phyloP scores from a whole-genome alignment of 345 rosid genomes.

The Noccaea caerulescens region DNA sequence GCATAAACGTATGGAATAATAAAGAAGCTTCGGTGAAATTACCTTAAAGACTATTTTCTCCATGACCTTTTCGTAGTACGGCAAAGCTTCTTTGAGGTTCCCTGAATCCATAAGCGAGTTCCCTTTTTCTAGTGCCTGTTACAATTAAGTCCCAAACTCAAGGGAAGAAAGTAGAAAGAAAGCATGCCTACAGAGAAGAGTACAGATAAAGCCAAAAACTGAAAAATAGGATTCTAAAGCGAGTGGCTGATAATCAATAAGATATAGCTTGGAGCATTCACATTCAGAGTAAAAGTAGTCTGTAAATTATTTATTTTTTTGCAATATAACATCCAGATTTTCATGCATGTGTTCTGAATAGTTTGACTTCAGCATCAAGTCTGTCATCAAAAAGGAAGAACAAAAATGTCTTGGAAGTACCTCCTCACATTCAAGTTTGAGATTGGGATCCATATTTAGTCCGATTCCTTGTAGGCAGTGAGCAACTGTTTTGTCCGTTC shows the following conservation, averaged over 20 bases:
- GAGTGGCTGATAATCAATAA: background rate
- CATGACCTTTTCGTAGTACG: constrained; percentile 70
- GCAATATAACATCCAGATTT: constrained; percentile 11
- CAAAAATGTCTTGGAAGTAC: constrained; percentile 42
- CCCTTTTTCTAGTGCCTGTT: constrained; percentile 71
- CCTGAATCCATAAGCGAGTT: constrained; percentile 81
- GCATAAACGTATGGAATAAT: constrained; percentile 3
- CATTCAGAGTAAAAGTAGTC: constrained; percentile 4
- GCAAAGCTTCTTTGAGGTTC: constrained; percentile 73
- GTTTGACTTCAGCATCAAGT: constrained; percentile 9
- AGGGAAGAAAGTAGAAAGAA: constrained; percentile 27
- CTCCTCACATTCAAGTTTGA: constrained; percentile 82
- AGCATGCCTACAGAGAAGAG: no score
- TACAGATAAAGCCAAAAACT: background rate
- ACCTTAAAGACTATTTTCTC: constrained; percentile 74
- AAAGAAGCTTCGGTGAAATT: constrained; percentile 33
- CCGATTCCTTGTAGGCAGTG: constrained; percentile 76
- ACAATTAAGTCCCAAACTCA: constrained; percentile 19
- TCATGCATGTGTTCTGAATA: background rate
- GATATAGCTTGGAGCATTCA: constrained; percentile 7
- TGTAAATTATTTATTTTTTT: background rate
- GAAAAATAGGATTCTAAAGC: constrained; percentile 11
- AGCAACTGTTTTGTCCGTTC: constrained; percentile 62
- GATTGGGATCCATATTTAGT: constrained; percentile 67
- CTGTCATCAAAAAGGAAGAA: constrained; percentile 6